phyloP scores from a whole-genome alignment of 805 yeast species.

The Kazachstania viticola region DNA sequence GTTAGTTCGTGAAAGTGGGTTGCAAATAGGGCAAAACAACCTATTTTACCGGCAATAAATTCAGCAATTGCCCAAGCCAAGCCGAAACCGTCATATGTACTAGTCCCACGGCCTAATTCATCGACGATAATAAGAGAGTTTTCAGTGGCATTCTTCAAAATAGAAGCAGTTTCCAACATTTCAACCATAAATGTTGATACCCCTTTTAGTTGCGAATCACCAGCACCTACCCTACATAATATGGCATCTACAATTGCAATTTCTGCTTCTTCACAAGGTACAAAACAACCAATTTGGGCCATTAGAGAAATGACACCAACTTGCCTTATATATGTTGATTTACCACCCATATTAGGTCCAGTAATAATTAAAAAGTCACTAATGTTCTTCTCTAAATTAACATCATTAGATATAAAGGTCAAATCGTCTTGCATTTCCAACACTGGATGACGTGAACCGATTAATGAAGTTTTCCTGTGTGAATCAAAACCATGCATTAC shows the following conservation, averaged over 20 bases:
- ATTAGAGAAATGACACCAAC: constrained; percentile 76
- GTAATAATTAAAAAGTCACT: constrained; percentile 76
- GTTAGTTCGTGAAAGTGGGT: constrained; percentile 97
- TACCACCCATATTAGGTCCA: constrained; percentile 98
- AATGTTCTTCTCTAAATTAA: constrained; percentile 42
- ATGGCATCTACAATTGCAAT: constrained; percentile 81
- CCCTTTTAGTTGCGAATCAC: constrained; percentile 94
- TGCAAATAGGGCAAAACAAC: constrained; percentile 82
- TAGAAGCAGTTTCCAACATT: constrained; percentile 93
- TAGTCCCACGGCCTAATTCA: constrained; percentile 74
- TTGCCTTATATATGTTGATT: constrained; percentile 85
- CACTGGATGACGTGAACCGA: constrained; percentile 89
- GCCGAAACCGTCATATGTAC: constrained; percentile 95
- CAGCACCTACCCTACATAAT: constrained; percentile 96
- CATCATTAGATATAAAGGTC: constrained; percentile 85
- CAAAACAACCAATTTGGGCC: constrained; percentile 84
- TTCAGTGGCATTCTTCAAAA: constrained; percentile 70
- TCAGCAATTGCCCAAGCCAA: constrained; percentile 95
- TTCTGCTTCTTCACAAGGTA: constrained; percentile 73
- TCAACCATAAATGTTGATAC: constrained; percentile 97
- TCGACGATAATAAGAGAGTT: constrained; percentile 87
- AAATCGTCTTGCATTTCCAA: constrained; percentile 86
- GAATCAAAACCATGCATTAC: constrained; percentile 40
- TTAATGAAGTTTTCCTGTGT: constrained; percentile 42
- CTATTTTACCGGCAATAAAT: constrained; percentile 56